Evolutionary conservation across 164 flowering plant species (phyloP).

Genomic region (Chloranthus sessilifolius): DNA sequence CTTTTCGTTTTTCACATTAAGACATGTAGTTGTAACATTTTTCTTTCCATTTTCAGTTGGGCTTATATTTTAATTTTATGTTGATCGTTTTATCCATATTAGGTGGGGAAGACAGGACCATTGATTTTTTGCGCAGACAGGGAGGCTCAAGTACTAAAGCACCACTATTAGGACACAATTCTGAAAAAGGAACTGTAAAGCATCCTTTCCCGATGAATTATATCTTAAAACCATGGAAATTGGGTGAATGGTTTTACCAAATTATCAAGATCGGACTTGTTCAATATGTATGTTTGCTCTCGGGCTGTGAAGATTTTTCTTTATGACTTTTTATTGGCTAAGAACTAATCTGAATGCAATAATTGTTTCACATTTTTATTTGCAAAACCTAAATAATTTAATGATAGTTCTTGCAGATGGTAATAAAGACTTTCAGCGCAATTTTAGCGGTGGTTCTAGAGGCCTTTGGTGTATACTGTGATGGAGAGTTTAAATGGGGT

Average conservation of each 20-base stretch:
- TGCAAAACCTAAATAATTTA: too few relatives aligned
- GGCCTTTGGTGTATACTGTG: slow-evolving; percentile 86
- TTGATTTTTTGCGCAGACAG: slow-evolving; percentile 80
- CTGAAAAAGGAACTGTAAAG: slow-evolving; percentile 63
- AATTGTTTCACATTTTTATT: slow-evolving; percentile 2
- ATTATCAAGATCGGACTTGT: slow-evolving; percentile 88
- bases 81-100: neutral
- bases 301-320: neutral
- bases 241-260: slow-evolving; percentile 88
- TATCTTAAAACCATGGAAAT: slow-evolving; percentile 80
- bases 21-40: neutral
- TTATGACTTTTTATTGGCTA: neutral
- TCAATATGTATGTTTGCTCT: slow-evolving; percentile 78
- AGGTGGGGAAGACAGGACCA: slow-evolving; percentile 92
- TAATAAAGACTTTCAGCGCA: slow-evolving; percentile 71
- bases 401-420: slow-evolving; percentile 57
- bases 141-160: slow-evolving; percentile 54
- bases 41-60: neutral
- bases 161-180: slow-evolving; percentile 56
- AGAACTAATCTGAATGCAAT: neutral
- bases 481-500: slow-evolving; percentile 81
- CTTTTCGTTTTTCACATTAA: too few relatives aligned
- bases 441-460: slow-evolving; percentile 79
- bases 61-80: neutral
- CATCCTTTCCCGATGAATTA: slow-evolving; percentile 92